Evolutionary conservation across 1,284 basidiomycete species (phyloP), one percentile per base, ranked within the genome.

Genomic region (Trichosporon sp.): DNA sequence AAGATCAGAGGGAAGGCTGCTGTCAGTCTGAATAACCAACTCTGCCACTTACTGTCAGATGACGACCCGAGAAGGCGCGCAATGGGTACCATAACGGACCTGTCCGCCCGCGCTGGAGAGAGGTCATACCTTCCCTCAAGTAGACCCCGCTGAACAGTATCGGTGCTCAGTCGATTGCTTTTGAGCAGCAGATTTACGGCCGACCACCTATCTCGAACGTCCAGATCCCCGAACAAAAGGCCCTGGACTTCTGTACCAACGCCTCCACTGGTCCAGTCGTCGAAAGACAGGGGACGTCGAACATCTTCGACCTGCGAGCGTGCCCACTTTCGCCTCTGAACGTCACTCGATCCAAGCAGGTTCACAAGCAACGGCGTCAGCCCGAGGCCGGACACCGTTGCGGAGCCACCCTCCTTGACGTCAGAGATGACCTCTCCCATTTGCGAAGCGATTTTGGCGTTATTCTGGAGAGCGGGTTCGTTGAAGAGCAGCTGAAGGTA

Each of bases 1-100:
- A 94, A 78, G 52, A 92, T 81, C 59, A 85, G 79, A 13, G 78
- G 65, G 70, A 92, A 90, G 59, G 89, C 91, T 92, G 64, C 29
- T 4, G 61, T 66, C n/a, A 66, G 59, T 85, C 34, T 86, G 78
- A 2, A 33, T 14, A 10, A 7, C 5, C 29, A 10, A 2, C 16
- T 25, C 25, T 25, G 25, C 1, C 34, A 60, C 60, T 59, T 29
- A 27, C 83, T 79, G 56, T 86, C 83, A 3, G 76, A 77, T n/a
- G 88, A 86, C 86, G 87, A 89, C 4, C 73, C 80, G 27, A 78
- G 71, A 31, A 85, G 59, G 4, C 64, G 56, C 4, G 64, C 61
- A 7, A 72, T 9, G 70, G 66, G 14, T 70, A 69, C 14, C 79
- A 70, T 9, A 84, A 83, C 16, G 4, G 54, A 67, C 33, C 27